Base-by-base conservation (phyloP, 1,284 basidiomycete species). In the Trametes sp. region DNA sequence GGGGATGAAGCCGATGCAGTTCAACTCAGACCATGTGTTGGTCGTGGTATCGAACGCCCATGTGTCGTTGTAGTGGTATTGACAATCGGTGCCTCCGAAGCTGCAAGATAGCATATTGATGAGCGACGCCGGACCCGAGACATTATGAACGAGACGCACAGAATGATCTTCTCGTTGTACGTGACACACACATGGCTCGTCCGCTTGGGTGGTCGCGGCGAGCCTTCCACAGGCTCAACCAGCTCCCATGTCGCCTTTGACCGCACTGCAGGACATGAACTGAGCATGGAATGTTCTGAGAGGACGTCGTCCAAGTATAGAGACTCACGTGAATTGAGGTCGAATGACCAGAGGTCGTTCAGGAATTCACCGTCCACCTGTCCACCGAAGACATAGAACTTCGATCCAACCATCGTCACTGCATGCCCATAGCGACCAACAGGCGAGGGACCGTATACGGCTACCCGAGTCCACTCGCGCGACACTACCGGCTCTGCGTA, bases 21-120 rank as follows among this genome's bases (percentile, higher is more conserved):
- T 90, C 59, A 99, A 82, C 76, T 99, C 98, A 14, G 91, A 85
- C 98, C 98, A 99, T 52, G 80, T 85, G 61, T 87, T 85, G 0
- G 94, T 92, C 33, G 83, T 84, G 50, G 96, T 83, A 76, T 98
- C 96, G 77, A 95, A 98, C 28, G 90, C 86, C 98, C 98, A 99
- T 6, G 97, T 99, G 75, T 99, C 98, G 77, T 99, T 99, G 81
- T 99, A 99, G 77, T 99, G 98, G 78, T 95, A 99, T 75, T 94
- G 91, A 28, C 96, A 97, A 72, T 99, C 98, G 6, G 98, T 99
- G 56, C 98, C 98, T 51, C 98, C 98, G 72, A 99, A 99, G 59
- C 95, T 95, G 72, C 59, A 71, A 46, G 26, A 23, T 49, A 21
- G 21, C 53, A 26, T 63, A 50, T 8, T 63, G n/a, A n/a, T 59